phyloP scores from a whole-genome alignment of 352 stramenopile species.

The Globisporangium paddicum region DNA sequence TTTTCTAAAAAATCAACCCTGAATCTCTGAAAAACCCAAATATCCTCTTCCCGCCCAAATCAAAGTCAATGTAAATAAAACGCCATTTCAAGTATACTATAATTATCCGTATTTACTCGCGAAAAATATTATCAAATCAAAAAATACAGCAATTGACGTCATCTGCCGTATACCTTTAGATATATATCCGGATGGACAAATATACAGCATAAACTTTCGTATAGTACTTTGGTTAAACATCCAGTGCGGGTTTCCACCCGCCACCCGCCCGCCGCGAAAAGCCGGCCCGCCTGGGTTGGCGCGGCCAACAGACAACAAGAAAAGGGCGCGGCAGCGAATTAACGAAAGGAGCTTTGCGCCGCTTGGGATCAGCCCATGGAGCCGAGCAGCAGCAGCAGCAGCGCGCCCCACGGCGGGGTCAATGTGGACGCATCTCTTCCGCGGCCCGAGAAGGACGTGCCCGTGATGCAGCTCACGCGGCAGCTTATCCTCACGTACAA shows the following conservation, averaged over 20 bases:
- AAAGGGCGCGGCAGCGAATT: conserved; percentile 7
- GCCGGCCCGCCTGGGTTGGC: neutral
- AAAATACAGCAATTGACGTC: neutral
- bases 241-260: neutral
- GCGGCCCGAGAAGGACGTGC: conserved; percentile 32
- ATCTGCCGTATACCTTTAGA: neutral
- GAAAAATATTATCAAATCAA: neutral
- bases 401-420: neutral
- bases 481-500: conserved; percentile 97
- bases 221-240: neutral
- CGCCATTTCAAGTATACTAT: neutral
- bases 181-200: neutral
- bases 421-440: conserved; percentile 4
- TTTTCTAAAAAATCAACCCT: neutral
- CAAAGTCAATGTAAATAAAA: neutral
- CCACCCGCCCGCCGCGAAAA: neutral
- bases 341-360: conserved; percentile 3
- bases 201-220: neutral
- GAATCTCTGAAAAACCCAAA: neutral
- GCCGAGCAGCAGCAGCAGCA: conserved; percentile 3
- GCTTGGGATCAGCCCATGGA: conserved; percentile 15
- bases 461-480: conserved; percentile 82
- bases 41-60: neutral
- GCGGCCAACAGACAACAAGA: conserved; percentile 5
- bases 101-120: neutral